phyloP scores from a whole-genome alignment of 106 monocot species.

The Alisma plantagoaquatica region DNA sequence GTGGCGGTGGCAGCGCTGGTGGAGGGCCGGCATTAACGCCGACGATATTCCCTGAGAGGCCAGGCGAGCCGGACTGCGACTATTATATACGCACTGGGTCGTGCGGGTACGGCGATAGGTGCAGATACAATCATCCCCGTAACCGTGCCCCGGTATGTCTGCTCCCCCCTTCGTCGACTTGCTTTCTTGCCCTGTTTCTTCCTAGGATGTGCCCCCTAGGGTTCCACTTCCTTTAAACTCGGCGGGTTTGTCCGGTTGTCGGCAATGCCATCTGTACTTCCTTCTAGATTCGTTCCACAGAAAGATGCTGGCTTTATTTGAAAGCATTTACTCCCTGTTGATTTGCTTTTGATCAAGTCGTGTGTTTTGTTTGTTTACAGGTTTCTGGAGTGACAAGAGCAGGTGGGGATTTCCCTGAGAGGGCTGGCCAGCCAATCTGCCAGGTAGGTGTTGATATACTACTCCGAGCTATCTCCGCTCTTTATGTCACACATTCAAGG shows the following conservation, averaged over 20 bases:
- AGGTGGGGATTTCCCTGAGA: slow-evolving; percentile 45
- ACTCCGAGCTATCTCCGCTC: too few species aligned
- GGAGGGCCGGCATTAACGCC: too few species aligned
- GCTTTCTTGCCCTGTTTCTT: too few species aligned
- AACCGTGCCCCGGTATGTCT: slow-evolving; percentile 27
- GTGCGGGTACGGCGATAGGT: slow-evolving; percentile 77
- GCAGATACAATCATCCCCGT: slow-evolving; percentile 88
- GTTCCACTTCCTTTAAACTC: too few species aligned
- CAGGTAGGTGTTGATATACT: slow-evolving; percentile 53
- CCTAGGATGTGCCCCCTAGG: too few species aligned
- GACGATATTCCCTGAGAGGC: slow-evolving; percentile 89
- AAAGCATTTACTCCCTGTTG: too few species aligned
- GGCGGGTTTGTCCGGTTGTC: background rate
- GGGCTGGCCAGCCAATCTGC: slow-evolving; percentile 44
- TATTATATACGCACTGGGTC: slow-evolving; percentile 79
- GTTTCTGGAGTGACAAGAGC: slow-evolving; percentile 20
- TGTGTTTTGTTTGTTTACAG: slow-evolving; percentile 16
- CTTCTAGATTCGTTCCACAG: too few species aligned
- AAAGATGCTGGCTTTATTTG: too few species aligned
- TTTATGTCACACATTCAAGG: too few species aligned
- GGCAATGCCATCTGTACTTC: slow-evolving; percentile 6
- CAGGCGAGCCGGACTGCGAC: slow-evolving; percentile 62
- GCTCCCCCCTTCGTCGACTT: too few species aligned
- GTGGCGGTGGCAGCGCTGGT: slow-evolving; percentile 12
- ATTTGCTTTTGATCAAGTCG: too few species aligned